phyloP scores from a whole-genome alignment of 805 yeast species.

The Candida gorgasii region DNA sequence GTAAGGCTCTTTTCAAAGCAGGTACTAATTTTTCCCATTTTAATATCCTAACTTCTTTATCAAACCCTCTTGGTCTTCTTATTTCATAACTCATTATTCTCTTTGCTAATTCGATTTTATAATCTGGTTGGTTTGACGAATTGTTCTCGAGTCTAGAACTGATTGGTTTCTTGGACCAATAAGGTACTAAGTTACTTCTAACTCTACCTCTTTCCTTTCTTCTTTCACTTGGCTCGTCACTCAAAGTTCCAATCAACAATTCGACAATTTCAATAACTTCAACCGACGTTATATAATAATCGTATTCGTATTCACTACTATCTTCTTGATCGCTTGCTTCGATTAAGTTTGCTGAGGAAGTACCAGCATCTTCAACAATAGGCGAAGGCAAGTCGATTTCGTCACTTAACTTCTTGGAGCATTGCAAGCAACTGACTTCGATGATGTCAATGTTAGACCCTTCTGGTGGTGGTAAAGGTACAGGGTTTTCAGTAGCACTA shows the following conservation, averaged over 20 bases:
- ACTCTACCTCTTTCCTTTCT: slow-evolving; percentile 67
- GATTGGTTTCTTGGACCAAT: slow-evolving; percentile 64
- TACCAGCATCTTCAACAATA: slow-evolving; percentile 6
- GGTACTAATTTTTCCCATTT: slow-evolving; percentile 61
- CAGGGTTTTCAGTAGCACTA: slow-evolving; percentile 49
- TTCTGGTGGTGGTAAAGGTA: slow-evolving; percentile 34
- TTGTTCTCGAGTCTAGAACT: slow-evolving; percentile 43
- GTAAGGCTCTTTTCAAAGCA: slow-evolving; percentile 63
- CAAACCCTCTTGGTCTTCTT: slow-evolving; percentile 68
- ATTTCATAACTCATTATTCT: slow-evolving; percentile 64
- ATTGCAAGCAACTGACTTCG: slow-evolving; percentile 62
- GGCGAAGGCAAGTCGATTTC: slow-evolving; percentile 14
- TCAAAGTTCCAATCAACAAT: slow-evolving; percentile 53
- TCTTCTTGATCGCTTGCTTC: slow-evolving; percentile 6
- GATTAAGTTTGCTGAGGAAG: slow-evolving; percentile 5
- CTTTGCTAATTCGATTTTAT: slow-evolving; percentile 57
- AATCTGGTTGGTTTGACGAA: slow-evolving; percentile 28
- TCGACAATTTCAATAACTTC: slow-evolving; percentile 69
- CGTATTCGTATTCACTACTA: slow-evolving; percentile 25
- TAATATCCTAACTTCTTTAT: slow-evolving; percentile 63
- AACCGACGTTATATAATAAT: slow-evolving; percentile 61
- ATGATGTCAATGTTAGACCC: slow-evolving; percentile 51
- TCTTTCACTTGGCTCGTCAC: slow-evolving; percentile 48
- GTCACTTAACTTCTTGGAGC: slow-evolving; percentile 24
- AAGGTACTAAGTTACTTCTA: slow-evolving; percentile 64